These are phyloP conservation scores for Pseudogymnoascus sp. DNA, from an alignment of 2,329 filamentous ascomycete species.

Conservation along the genomic window DNA sequence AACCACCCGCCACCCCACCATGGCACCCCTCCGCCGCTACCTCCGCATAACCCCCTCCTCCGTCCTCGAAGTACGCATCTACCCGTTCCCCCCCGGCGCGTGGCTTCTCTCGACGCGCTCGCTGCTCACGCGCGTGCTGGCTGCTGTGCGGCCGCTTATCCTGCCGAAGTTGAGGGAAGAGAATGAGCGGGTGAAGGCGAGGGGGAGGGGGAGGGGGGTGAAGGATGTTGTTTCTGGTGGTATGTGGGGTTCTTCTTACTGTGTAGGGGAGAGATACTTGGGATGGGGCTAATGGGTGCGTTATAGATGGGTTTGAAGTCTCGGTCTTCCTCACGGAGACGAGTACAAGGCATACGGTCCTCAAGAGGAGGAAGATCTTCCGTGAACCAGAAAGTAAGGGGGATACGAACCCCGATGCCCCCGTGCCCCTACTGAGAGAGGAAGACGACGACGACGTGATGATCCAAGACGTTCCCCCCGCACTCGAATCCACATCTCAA, in stretches of 20 bases:
- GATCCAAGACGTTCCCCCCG: constrained; percentile 22
- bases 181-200: constrained; percentile 51
- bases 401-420: constrained; percentile 27
- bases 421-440: constrained; percentile 16
- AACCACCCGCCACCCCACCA: constrained; percentile 30
- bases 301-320: constrained; percentile 84
- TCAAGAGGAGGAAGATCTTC: constrained; percentile 79
- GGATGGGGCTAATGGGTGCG: neutral
- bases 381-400: constrained; percentile 46
- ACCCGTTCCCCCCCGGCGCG: constrained; percentile 79
- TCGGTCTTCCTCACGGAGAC: constrained; percentile 88
- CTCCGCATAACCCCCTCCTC: constrained; percentile 88
- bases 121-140: constrained; percentile 73
- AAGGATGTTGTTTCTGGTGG: constrained; percentile 83
- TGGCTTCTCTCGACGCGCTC: constrained; percentile 77
- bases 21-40: constrained; percentile 86
- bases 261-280: constrained; percentile 11
- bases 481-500: constrained; percentile 12
- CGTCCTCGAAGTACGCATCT: constrained; percentile 93
- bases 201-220: constrained; percentile 59
- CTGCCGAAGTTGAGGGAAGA: constrained; percentile 89
- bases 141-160: constrained; percentile 76
- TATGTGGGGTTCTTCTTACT: constrained; percentile 33
- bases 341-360: constrained; percentile 72
- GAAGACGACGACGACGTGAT: constrained; percentile 24